Evolutionary conservation across 805 yeast genomes (phyloP).

Genomic region (Clavispora santaluciae): DNA sequence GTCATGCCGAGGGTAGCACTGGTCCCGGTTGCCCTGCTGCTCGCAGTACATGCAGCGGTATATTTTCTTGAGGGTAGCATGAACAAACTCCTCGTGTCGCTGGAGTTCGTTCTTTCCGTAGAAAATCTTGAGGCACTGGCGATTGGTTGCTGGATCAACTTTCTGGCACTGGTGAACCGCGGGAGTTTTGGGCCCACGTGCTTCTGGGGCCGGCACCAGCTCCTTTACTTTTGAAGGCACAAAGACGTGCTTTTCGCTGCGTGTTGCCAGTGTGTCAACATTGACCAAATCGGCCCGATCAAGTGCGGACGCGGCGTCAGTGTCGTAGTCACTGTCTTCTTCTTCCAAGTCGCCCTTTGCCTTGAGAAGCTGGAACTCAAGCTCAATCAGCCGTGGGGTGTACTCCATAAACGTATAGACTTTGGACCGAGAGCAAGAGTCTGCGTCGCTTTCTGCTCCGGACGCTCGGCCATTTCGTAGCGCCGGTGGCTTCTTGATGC

Average conservation of each 20-base stretch:
- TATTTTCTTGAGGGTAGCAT: slow-evolving; percentile 39
- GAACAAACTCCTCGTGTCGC: slow-evolving; percentile 43
- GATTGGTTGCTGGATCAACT: slow-evolving; percentile 26
- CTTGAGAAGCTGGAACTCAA: slow-evolving; percentile 1
- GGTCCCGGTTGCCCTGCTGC: slow-evolving; percentile 28
- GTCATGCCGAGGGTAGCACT: slow-evolving; percentile 42
- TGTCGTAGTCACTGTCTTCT: slow-evolving; percentile 9
- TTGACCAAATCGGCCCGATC: background rate
- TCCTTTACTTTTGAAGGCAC: slow-evolving; percentile 4
- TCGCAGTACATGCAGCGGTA: slow-evolving; percentile 40
- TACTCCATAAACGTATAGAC: slow-evolving; percentile 5
- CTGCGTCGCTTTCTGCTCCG: background rate
- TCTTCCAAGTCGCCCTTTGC: slow-evolving; percentile 5
- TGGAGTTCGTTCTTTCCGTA: slow-evolving; percentile 41
- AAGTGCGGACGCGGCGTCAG: slow-evolving; percentile 5
- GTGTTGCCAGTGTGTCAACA: background rate
- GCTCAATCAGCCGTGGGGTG: slow-evolving; percentile 5
- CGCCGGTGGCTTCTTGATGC: background rate
- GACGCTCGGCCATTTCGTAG: background rate
- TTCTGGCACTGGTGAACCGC: slow-evolving; percentile 38
- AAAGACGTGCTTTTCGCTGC: background rate
- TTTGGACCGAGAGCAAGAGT: background rate
- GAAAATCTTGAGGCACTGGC: slow-evolving; percentile 36
- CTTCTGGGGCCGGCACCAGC: background rate
- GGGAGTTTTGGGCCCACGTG: background rate